Evolutionary conservation across 768 basidiomycete genomes (phyloP).

Genomic region (Hypholoma sublateritium): DNA sequence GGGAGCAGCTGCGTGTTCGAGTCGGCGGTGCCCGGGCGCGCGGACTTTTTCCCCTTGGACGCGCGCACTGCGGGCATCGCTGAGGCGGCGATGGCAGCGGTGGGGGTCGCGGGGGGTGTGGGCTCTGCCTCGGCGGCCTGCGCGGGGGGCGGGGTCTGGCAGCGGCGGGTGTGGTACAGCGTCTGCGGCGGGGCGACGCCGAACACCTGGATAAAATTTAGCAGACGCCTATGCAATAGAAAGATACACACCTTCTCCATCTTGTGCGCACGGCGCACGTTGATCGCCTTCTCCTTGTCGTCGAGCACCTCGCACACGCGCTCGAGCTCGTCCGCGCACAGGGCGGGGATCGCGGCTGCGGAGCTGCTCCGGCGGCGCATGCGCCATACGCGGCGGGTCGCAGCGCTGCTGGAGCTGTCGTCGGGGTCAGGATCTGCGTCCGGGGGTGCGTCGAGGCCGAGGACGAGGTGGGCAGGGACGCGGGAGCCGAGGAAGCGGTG

Average conservation of each 20-base stretch:
- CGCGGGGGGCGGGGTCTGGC: conserved; percentile 32
- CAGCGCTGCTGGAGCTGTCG: not conserved
- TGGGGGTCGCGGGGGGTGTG: conserved; percentile 3
- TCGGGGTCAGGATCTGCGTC: conserved; percentile 13
- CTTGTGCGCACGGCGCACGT: conserved; percentile 78
- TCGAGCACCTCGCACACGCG: conserved; percentile 70
- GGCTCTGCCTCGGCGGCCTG: not conserved
- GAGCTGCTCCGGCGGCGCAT: conserved; percentile 55
- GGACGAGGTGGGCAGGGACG: conserved; percentile 69
- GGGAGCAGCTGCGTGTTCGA: conserved; percentile 55
- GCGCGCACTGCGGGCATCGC: conserved; percentile 47
- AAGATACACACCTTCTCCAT: conserved; percentile 73
- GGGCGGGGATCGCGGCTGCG: conserved; percentile 42
- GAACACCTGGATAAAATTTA: conserved; percentile 56
- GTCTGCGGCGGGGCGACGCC: conserved; percentile 79
- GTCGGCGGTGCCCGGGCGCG: conserved; percentile 63
- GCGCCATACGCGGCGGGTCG: conserved; percentile 39
- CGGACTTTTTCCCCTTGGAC: conserved; percentile 40
- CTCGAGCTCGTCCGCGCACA: conserved; percentile 57
- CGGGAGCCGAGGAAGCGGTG: conserved; percentile 86
- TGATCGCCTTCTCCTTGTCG: conserved; percentile 73
- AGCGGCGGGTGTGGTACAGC: conserved; percentile 66
- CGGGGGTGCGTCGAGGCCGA: conserved; percentile 40
- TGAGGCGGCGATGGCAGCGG: conserved; percentile 2
- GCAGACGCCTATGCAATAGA: not conserved